Conservation (phyloP, 2,329 filamentous ascomycete genomes). For the Apiospora aurea region DNA sequence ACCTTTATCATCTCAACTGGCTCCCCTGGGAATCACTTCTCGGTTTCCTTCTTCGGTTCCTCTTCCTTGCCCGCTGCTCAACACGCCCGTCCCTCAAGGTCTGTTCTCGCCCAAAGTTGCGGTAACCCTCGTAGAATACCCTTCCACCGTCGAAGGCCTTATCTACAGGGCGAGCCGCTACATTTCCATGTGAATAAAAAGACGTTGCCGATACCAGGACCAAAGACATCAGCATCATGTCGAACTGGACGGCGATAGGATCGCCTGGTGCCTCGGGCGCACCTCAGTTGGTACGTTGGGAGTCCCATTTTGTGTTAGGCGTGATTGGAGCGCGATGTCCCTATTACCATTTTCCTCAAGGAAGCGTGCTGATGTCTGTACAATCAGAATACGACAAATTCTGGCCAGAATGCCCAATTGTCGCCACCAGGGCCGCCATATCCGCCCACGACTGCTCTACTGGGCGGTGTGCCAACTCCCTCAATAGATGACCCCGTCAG, state of each 20-base stretch:
- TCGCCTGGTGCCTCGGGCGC: conserved; percentile 23
- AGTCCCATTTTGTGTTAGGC: neutral
- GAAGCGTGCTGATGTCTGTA: neutral
- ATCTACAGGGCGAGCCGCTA: neutral
- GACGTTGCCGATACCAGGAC: neutral
- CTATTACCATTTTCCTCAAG: neutral
- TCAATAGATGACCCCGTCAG: conserved; percentile 17
- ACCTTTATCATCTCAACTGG: conserved; percentile 10
- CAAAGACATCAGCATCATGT: neutral
- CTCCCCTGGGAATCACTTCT: neutral
- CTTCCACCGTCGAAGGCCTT: conserved; percentile 1
- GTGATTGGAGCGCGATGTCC: neutral
- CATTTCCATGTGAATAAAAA: neutral
- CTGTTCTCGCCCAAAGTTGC: conserved; percentile 14
- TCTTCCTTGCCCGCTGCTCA: neutral
- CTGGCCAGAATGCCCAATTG: neutral
- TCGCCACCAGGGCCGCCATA: conserved; percentile 20
- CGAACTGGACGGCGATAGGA: conserved; percentile 26
- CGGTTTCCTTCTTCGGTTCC: neutral
- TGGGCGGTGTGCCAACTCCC: conserved; percentile 21
- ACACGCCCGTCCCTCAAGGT: neutral
- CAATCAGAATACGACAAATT: neutral
- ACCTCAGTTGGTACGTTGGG: conserved; percentile 13
- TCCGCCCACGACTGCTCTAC: neutral
- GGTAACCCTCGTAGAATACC: neutral